A percentile compares a stretch with the other conserved stretches of the same genome.
Conservation (phyloP, 2,329 filamentous ascomycete genomes). For the Didymella pomorum region DNA sequence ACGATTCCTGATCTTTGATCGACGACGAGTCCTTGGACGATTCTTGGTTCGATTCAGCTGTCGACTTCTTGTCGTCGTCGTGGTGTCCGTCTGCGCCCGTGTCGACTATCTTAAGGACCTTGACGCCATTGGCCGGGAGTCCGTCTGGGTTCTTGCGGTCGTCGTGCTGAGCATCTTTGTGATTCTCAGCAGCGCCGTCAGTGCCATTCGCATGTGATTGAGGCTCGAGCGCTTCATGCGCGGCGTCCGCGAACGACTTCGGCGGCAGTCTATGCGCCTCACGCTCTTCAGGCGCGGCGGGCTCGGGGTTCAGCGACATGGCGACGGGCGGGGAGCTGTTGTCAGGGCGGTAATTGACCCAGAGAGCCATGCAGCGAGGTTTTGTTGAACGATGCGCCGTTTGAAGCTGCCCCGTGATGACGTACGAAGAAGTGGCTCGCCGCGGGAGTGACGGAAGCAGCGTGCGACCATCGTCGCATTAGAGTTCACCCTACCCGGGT, state of each 20-base stretch:
- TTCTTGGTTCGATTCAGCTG: conserved; percentile 9
- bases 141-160: conserved; percentile 25
- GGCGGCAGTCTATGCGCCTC: conserved; percentile 50
- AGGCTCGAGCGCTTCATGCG: conserved; percentile 43
- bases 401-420: conserved; percentile 33
- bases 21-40: conserved; percentile 16
- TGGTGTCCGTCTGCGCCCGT: conserved; percentile 12
- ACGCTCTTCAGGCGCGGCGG: conserved; percentile 52
- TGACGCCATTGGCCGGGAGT: conserved; percentile 19
- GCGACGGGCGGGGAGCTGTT: conserved; percentile 20
- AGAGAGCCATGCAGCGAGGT: conserved; percentile 22
- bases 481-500: background rate
- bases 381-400: conserved; percentile 35
- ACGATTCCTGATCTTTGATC: conserved; percentile 30
- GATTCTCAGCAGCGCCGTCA: conserved; percentile 24
- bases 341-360: conserved; percentile 20
- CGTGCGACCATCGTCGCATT: conserved; percentile 13
- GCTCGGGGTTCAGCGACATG: conserved; percentile 55
- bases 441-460: conserved; percentile 20
- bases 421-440: conserved; percentile 18
- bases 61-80: conserved; percentile 13
- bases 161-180: conserved; percentile 3
- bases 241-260: conserved; percentile 56
- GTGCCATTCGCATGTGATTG: conserved; percentile 35
- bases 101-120: conserved; percentile 17